These are phyloP conservation scores for Lachnellula willkommii DNA, from an alignment of 2,329 filamentous ascomycete genomes.

Conservation along the genomic window DNA sequence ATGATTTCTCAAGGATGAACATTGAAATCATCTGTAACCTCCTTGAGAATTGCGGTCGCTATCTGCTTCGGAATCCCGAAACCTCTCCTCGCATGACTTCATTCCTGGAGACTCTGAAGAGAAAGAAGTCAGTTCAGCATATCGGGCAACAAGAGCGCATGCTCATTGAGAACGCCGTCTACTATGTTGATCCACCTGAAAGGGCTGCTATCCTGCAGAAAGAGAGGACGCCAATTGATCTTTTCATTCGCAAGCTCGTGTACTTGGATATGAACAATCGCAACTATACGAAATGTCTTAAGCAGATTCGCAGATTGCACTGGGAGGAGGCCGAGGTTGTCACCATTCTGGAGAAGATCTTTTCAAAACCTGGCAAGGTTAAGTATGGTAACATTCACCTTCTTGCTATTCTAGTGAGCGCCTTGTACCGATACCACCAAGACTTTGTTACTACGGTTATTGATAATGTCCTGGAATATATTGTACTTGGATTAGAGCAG, in stretches of 20 bases:
- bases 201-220: constrained; percentile 94
- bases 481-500: constrained; percentile 81
- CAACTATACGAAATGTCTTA: constrained; percentile 87
- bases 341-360: constrained; percentile 65
- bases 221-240: constrained; percentile 85
- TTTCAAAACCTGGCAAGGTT: constrained; percentile 93
- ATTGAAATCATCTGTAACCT: constrained; percentile 97
- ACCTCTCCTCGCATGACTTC: constrained; percentile 89
- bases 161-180: constrained; percentile 96
- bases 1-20: constrained; percentile 98
- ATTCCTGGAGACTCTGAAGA: constrained; percentile 88
- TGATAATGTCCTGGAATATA: constrained; percentile 83
- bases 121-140: constrained; percentile 94
- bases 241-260: constrained; percentile 87
- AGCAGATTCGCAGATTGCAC: constrained; percentile 89
- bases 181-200: constrained; percentile 94
- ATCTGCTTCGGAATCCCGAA: constrained; percentile 85
- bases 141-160: constrained; percentile 94
- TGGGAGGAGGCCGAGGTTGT: constrained; percentile 81
- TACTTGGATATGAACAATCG: constrained; percentile 93
- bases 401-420: constrained; percentile 81
- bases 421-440: constrained; percentile 86
- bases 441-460: constrained; percentile 87
- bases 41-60: constrained; percentile 92
- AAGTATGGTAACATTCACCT: constrained; percentile 97